Evolutionary conservation across 805 yeast genomes (phyloP), one percentile per base, ranked within the genome.

Genomic region (Schwanniomyces vanrijiae): DNA sequence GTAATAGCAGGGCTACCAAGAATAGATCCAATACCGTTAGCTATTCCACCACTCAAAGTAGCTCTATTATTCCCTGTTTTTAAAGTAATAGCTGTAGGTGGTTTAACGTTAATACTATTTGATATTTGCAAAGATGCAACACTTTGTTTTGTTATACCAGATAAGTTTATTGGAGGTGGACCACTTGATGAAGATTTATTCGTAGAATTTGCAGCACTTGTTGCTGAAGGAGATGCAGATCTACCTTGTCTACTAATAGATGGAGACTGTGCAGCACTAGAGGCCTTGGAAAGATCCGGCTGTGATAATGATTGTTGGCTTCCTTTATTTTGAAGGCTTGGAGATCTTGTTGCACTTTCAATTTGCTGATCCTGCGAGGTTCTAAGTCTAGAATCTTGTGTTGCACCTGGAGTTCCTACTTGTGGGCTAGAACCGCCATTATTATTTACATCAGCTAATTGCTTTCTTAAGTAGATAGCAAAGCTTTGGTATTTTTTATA

Each of bases 31-130:
- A 47, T 85, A 70, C 67, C 82, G 70, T 85, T 77, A 1, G 96
- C 94, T 46, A 83, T 80, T 9, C 97, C 97, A 34, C 90, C 94
- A 22, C 89, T 77, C 42, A 90, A 69, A 5, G 96, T 84, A 11
- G 99, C 96, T 49, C 97, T 77, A 38, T 61, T 53, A 42, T 58
- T 60, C 44, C 67, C 66, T 13, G 63, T 62, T 51, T 83, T 81
- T 53, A 84, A 74, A 1, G 82, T 68, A 4, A 83, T 84, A 0
- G 96, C 83, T 9, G 75, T 74, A 7, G 89, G 84, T 4, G 83
- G 80, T 49, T 80, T 77, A 5, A 89, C 82, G 43, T 83, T 77
- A 43, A 94, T 73, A 16, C 79, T 82, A 39, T 78, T 78, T 1
- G 96, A 84, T 34, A 92, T 84, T 1, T 88, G 86, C 29, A 85